These are phyloP conservation scores for Mastigamoeba balamuthi DNA, from an alignment of 78 protist species.

Conservation along the genomic window DNA sequence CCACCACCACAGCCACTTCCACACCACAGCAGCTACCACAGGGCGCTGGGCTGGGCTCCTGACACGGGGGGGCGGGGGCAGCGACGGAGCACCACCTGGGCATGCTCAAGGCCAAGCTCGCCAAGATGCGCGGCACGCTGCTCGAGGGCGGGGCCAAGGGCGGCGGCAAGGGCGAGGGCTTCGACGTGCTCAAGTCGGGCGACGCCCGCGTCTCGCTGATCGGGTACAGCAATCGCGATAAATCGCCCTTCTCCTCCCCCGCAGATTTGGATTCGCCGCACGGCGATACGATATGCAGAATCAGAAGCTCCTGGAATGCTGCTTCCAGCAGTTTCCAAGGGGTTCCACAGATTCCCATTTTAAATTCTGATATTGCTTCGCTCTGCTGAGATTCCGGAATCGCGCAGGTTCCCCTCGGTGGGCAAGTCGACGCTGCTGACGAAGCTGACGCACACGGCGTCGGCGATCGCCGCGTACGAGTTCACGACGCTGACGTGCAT, in stretches of 20 bases:
- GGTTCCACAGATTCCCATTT: background rate
- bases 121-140: slow-evolving; percentile 45
- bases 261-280: background rate
- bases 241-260: background rate
- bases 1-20: background rate
- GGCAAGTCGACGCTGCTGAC: slow-evolving; percentile 98
- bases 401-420: slow-evolving; percentile 88
- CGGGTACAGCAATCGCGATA: slow-evolving; percentile 46
- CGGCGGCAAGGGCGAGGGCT: slow-evolving; percentile 63
- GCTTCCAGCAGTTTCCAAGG: too few species aligned
- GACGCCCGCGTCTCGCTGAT: slow-evolving; percentile 86
- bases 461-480: slow-evolving; percentile 91
- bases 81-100: slow-evolving; percentile 71
- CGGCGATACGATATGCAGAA: too few species aligned
- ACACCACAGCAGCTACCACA: background rate
- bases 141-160: slow-evolving; percentile 40
- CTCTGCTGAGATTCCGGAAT: background rate
- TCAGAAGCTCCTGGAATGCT: too few species aligned
- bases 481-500: slow-evolving; percentile 99
- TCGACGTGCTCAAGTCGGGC: slow-evolving; percentile 80
- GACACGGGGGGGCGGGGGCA: background rate
- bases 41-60: background rate
- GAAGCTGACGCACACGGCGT: slow-evolving; percentile 69
- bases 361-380: background rate
- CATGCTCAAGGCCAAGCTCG: slow-evolving; percentile 83